Conservation (phyloP, 192 early-diverging fungal species). For the Coemansia sp. region DNA sequence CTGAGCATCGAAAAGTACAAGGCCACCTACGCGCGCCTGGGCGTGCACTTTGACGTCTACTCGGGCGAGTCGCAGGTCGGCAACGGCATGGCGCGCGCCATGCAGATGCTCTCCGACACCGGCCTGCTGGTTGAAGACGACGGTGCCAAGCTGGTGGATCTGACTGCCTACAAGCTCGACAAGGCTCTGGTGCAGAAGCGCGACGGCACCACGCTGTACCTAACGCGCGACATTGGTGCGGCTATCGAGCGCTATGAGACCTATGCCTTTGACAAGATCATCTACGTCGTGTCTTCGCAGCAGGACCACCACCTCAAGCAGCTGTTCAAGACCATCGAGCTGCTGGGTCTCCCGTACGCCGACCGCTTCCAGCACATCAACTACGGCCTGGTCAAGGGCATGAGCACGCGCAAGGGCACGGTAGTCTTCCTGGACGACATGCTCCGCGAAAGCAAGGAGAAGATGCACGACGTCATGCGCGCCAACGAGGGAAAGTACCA, state of each 20-base stretch:
- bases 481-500: conserved; percentile 82
- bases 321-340: conserved; percentile 87
- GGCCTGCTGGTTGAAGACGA: conserved; percentile 65
- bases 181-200: conserved; percentile 78
- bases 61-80: conserved; percentile 93
- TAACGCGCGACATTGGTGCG: conserved; percentile 95
- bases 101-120: conserved; percentile 63
- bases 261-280: conserved; percentile 86
- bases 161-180: conserved; percentile 78
- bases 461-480: conserved; percentile 88
- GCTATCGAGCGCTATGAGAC: conserved; percentile 83
- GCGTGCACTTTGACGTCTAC: conserved; percentile 89
- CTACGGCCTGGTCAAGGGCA: conserved; percentile 92
- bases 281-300: conserved; percentile 86
- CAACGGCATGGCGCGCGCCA: conserved; percentile 61
- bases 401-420: conserved; percentile 94
- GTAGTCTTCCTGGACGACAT: conserved; percentile 96
- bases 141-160: conserved; percentile 82
- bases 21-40: conserved; percentile 83
- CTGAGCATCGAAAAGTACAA: conserved; percentile 89
- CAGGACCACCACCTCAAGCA: conserved; percentile 92
- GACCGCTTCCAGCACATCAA: conserved; percentile 81
- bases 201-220: conserved; percentile 90
- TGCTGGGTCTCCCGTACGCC: conserved; percentile 77
- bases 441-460: conserved; percentile 75